These are phyloP conservation scores for Metschnikowia lochheadii DNA, from an alignment of 805 yeast species.

Conservation along the genomic window DNA sequence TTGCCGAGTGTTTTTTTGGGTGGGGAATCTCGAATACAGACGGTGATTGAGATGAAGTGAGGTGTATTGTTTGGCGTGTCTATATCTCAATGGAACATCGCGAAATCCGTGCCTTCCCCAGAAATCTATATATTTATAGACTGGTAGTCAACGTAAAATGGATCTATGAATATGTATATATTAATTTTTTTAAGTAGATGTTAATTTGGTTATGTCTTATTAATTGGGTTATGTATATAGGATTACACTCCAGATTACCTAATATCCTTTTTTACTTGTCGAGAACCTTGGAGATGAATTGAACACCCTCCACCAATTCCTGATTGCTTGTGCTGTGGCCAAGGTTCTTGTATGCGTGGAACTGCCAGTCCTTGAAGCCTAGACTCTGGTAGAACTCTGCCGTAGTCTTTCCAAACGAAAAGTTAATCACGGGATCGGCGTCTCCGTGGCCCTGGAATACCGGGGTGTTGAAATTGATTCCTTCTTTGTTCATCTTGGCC, in stretches of 20 bases:
- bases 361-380: slow-evolving; percentile 40
- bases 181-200: too few species aligned
- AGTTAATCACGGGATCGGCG: slow-evolving; percentile 60
- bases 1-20: not conserved
- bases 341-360: slow-evolving; percentile 56
- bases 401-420: slow-evolving; percentile 36
- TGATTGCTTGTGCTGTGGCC: slow-evolving; percentile 65
- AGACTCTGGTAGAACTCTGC: slow-evolving; percentile 44
- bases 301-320: slow-evolving; percentile 55
- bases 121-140: not conserved
- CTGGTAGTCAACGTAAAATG: too few species aligned
- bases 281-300: slow-evolving; percentile 27
- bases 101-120: slow-evolving; percentile 5
- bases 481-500: slow-evolving; percentile 18
- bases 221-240: too few species aligned
- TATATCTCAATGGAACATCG: not conserved
- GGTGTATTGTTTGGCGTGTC: not conserved
- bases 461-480: slow-evolving; percentile 59
- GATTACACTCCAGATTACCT: too few species aligned
- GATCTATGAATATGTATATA: too few species aligned
- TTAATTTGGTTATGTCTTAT: too few species aligned
- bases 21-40: too few species aligned
- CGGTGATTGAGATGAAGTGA: too few species aligned
- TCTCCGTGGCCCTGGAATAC: slow-evolving; percentile 88
- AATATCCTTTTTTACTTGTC: slow-evolving; percentile 3